Base-by-base conservation (phyloP, 441 rosid genomes). In the Arabidopsis hybrid region DNA sequence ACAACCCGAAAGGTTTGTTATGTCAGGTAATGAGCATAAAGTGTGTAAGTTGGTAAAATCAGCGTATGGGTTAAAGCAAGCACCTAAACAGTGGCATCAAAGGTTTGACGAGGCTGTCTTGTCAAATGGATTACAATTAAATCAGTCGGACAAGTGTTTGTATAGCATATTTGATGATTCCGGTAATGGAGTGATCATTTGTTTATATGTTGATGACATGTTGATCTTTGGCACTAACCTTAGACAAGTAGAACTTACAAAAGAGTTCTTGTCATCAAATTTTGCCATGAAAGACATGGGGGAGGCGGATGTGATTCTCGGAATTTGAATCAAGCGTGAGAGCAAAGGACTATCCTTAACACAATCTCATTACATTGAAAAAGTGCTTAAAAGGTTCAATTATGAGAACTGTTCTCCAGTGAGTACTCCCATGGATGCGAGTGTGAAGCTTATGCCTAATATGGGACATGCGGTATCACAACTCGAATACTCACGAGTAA, bases 51-150 rank as follows among this genome's bases (percentile, higher is more conserved):
- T 70, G 5, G 3, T 70, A 16, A 71, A 71, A 6, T 77, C 67
- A 5, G 32, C 59, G 4, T 75, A 75, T 60, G 38, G 47, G 7
- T n/a, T 79, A 1, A 71, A 79, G 13, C 29, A 79, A 53, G 65
- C 73, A 32, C 65, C 55, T 2, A 79, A 74, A 5, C 2, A 79
- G 4, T 79, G 60, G 3, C 55, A 79, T 21, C 36, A 79, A 43
- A 74, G 63, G 11, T 74, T 79, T 69, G 76, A 79, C 39, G 29
- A 59, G 16, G 43, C 32, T 6, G 16, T 74, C 5, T 36, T 75
- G 7, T 45, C 70, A 2, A 74, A 18, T 60, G 42, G 31, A 0
- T 69, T 55, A 0, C 14, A 16, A 3, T 34, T 74, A 9, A 49
- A 73, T 69, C 26, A 69, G 7, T 36, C 12, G 0, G 42, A 69